Evolutionary conservation across 1,139 yeast species (phyloP).

Genomic region (Hyphopichia khmerensis): DNA sequence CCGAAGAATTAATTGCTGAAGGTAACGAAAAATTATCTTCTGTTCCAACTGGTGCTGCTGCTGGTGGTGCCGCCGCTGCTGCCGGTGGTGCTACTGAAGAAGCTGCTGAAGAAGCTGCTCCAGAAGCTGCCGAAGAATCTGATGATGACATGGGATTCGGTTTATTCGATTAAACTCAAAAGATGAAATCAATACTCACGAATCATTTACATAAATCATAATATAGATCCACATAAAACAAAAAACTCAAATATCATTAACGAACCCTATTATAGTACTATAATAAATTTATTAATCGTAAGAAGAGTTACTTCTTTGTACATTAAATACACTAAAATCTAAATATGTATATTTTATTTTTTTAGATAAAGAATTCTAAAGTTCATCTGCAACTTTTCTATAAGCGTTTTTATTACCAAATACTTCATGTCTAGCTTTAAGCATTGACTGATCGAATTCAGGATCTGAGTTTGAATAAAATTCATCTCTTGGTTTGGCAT

Average conservation of each 20-base stretch:
- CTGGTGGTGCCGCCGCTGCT: conserved; percentile 68
- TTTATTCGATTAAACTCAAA: conserved; percentile 46
- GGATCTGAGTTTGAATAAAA: conserved; percentile 25
- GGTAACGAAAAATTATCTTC: conserved; percentile 95
- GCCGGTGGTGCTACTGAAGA: conserved; percentile 56
- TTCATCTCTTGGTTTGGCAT: conserved; percentile 26
- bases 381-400: conserved; percentile 59
- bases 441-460: conserved; percentile 44
- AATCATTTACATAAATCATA: background rate
- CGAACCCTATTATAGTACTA: conserved; percentile 2
- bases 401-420: conserved; percentile 80
- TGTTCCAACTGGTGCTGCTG: conserved; percentile 95
- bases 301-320: background rate
- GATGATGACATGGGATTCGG: conserved; percentile 54
- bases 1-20: conserved; percentile 90
- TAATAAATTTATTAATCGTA: background rate
- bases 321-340: too few species aligned
- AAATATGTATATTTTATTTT: background rate
- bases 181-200: background rate
- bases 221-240: background rate
- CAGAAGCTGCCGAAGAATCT: conserved; percentile 58
- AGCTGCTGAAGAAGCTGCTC: conserved; percentile 71
- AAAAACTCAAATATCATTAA: background rate
- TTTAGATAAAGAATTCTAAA: conserved; percentile 20
- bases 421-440: conserved; percentile 64